Conservation (phyloP, 192 early-diverging fungal genomes). For the Linnemannia elongata region DNA sequence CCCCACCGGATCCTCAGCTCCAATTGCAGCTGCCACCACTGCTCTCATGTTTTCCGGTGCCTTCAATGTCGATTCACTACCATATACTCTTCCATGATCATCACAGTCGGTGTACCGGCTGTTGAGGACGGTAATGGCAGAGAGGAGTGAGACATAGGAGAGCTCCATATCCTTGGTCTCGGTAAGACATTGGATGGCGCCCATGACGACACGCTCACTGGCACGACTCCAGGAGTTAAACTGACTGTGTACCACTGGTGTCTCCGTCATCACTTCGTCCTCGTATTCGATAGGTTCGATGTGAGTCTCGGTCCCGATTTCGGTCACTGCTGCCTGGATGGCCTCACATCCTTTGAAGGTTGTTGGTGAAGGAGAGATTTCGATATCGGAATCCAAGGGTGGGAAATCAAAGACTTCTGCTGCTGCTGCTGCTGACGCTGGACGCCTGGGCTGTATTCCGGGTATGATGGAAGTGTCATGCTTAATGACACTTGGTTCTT, state of each 20-base stretch:
- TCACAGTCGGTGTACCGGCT: neutral
- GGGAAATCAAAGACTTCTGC: neutral
- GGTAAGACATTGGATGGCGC: constrained; percentile 29
- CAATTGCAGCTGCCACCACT: too few species aligned
- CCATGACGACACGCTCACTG: neutral
- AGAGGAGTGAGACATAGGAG: constrained; percentile 40
- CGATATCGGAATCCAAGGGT: neutral
- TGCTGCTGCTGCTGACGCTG: neutral
- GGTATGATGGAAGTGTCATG: neutral
- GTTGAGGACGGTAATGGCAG: constrained; percentile 21
- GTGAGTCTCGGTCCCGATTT: neutral
- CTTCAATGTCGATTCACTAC: neutral
- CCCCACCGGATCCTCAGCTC: neutral
- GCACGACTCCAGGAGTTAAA: neutral
- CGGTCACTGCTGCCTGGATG: neutral
- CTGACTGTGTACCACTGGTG: neutral
- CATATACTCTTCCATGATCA: neutral
- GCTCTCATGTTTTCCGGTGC: too few species aligned
- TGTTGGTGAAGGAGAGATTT: neutral
- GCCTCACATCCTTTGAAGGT: neutral
- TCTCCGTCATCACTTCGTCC: neutral
- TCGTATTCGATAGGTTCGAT: neutral
- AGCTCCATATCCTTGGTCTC: constrained; percentile 29
- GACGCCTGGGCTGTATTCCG: neutral
- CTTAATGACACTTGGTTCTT: neutral